phyloP scores from a whole-genome alignment of 2,329 filamentous ascomycete species.

The Talaromyces sp. region DNA sequence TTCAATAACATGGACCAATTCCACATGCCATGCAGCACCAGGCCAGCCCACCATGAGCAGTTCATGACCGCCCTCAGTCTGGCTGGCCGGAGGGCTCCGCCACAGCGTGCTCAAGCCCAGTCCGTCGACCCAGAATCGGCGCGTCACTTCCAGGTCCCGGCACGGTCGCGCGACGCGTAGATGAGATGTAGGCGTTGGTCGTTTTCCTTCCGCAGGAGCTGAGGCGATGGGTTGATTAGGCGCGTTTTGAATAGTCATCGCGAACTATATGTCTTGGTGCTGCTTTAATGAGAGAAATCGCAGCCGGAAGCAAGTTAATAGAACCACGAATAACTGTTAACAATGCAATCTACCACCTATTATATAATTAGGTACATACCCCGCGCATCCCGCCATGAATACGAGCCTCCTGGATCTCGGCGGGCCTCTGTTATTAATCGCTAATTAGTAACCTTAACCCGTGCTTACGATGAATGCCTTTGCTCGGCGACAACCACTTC shows the following conservation, averaged over 20 bases:
- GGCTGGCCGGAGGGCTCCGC: constrained; percentile 14
- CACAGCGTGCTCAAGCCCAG: constrained; percentile 34
- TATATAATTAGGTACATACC: not conserved
- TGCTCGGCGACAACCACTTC: not conserved
- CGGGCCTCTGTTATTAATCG: not conserved
- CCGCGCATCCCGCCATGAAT: not conserved
- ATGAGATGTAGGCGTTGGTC: constrained; percentile 10
- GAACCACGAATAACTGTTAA: no score
- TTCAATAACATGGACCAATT: constrained; percentile 34
- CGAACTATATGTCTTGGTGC: not conserved
- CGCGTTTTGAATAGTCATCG: not conserved
- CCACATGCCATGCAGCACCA: constrained; percentile 37
- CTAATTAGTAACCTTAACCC: not conserved
- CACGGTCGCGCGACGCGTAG: constrained; percentile 42
- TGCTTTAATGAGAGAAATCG: not conserved
- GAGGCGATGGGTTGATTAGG: not conserved
- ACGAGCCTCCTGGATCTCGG: not conserved
- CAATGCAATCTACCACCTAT: not conserved
- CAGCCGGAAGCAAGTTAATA: not conserved
- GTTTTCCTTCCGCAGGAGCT: not conserved
- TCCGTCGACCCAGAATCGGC: constrained; percentile 39
- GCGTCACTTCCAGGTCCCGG: constrained; percentile 31
- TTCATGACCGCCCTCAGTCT: constrained; percentile 28
- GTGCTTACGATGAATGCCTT: not conserved
- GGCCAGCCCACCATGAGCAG: constrained; percentile 40